Evolutionary conservation across 805 yeast species (phyloP), one percentile per base, ranked within the genome.

Genomic region (Teunomyces gatunensis): DNA sequence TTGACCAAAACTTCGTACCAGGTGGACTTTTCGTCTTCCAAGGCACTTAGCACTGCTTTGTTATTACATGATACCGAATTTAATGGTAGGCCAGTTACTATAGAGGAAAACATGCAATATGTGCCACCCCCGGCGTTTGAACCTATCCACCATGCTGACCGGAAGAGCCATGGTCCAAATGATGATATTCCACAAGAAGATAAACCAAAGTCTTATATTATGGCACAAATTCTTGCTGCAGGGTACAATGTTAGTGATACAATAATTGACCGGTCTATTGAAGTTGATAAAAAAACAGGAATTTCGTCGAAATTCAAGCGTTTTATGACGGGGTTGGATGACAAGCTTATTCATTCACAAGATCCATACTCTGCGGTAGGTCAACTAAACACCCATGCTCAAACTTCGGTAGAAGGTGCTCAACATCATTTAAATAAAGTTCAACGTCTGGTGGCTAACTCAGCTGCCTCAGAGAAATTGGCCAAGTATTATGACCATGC

Each of bases 141-240:
- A 18, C 56, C 58, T 11, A 25, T 3, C 7, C 27, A 25, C 27
- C 27, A 25, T 25, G 2, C 10, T 25, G 27, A 25, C 27, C 6
- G 27, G 27, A 63, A 58, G 41, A 41, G 50, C 7, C 49, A 47
- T 25, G 52, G 39, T 29, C 51, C 53, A 10, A 41, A 30, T 27
- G 75, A 69, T 44, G 89, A 85, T 54, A 78, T 85, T 45, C 65
- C 74, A 4, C 95, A 87, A 67, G 95, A 87, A 58, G 80, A 79
- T 50, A 87, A 87, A 69, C 95, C 95, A 47, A 85, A 85, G 59
- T 66, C 82, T 47, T 81, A 89, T 15, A 81, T 87, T 49, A 70
- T 86, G 68, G 92, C 94, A 1, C 92, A 87, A 65, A 78, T 84
- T 56, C 71, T 87, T 50, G 75, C 89, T 28, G 78, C 81, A n/a